Conservation (phyloP, 202 grass and related monocot genomes). For the Schoenoplectus tabernaemontani region DNA sequence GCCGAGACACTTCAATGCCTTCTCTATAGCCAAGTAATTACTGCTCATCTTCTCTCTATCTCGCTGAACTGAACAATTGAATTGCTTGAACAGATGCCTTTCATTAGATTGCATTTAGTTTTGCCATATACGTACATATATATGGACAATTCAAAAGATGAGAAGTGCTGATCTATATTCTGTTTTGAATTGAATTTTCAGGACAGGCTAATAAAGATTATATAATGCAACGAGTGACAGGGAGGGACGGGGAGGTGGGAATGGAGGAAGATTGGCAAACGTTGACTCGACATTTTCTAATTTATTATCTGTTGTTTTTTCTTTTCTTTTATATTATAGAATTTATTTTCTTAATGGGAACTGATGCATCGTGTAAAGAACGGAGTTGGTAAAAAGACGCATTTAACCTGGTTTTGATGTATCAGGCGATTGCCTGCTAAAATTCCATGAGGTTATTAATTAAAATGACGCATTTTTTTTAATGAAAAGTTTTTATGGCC, state of each 20-base stretch:
- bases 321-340: not conserved
- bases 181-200: not conserved
- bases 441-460: too few relatives aligned
- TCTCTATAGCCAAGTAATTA: constrained; percentile 27
- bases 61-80: not conserved
- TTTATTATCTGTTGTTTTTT: not conserved
- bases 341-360: not conserved
- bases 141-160: not conserved
- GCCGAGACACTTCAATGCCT: constrained; percentile 59
- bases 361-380: not conserved
- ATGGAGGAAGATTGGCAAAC: not conserved
- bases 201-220: not conserved
- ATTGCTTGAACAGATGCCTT: not conserved
- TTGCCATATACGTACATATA: not conserved
- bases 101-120: not conserved
- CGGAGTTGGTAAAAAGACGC: not conserved
- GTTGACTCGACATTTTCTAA: not conserved
- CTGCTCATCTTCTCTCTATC: not conserved
- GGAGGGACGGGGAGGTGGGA: not conserved
- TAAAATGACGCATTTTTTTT: too few relatives aligned
- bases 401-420: not conserved
- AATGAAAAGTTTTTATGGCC: too few relatives aligned
- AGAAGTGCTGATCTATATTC: not conserved
- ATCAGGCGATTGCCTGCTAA: too few relatives aligned
- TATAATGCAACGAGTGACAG: not conserved